Percentiles rank a stretch among this genome's conserved stretches.
phyloP scores from a whole-genome alignment of 2,329 filamentous ascomycete species.

The Aspergillus jensenii region DNA sequence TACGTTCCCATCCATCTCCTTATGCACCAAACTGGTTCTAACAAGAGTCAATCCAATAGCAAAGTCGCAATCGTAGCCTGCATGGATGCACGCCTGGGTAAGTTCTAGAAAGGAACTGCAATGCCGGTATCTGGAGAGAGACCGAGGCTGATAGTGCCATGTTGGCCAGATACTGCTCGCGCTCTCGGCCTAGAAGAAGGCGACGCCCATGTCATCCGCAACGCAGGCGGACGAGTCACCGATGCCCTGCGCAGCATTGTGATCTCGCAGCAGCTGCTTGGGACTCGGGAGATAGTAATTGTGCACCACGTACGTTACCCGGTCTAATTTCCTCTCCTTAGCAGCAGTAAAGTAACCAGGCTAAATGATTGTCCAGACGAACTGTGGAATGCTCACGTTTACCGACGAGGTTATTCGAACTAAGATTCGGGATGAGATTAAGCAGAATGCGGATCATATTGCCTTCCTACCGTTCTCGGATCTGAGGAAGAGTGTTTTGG shows the following conservation, averaged over 20 bases:
- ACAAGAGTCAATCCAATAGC: conserved; percentile 7
- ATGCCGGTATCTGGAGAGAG: no score
- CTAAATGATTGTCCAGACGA: conserved; percentile 43
- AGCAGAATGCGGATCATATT: conserved; percentile 46
- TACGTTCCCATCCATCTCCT: conserved; percentile 32
- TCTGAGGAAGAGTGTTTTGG: conserved; percentile 62
- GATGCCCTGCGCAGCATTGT: conserved; percentile 74
- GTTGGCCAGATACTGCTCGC: conserved; percentile 56
- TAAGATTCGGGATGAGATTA: conserved; percentile 57
- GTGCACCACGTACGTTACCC: conserved; percentile 45
- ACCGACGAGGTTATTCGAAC: conserved; percentile 61
- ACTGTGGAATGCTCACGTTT: conserved; percentile 70
- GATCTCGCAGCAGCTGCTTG: conserved; percentile 76
- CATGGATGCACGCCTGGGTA: conserved; percentile 69
- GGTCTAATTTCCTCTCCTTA: background rate
- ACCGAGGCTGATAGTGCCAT: background rate
- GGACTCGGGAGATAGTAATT: conserved; percentile 54
- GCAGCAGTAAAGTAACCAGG: background rate
- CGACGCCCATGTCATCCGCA: conserved; percentile 77
- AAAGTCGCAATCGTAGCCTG: conserved; percentile 62
- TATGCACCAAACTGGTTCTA: conserved; percentile 1
- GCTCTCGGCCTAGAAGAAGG: conserved; percentile 72
- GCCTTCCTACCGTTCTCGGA: conserved; percentile 68
- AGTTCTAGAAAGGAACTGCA: background rate
- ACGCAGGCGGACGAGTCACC: conserved; percentile 65